These are phyloP conservation scores for Kuraishia hungarica DNA, from an alignment of 805 yeast genomes.

Conservation along the genomic window DNA sequence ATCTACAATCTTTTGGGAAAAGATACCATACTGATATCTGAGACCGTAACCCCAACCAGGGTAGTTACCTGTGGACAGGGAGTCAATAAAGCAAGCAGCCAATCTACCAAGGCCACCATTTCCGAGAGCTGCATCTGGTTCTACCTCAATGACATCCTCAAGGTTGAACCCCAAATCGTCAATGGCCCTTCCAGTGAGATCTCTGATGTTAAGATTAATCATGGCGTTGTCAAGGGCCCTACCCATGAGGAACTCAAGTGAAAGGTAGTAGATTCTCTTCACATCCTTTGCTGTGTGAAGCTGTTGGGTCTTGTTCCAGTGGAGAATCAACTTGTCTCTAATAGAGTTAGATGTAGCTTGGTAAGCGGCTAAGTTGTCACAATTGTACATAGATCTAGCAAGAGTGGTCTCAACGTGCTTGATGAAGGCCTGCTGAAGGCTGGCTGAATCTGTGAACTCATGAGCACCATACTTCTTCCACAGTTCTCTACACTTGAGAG, in stretches of 20 bases:
- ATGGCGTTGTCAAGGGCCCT: slow-evolving; percentile 91
- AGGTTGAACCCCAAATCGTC: slow-evolving; percentile 77
- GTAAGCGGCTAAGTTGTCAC: slow-evolving; percentile 89
- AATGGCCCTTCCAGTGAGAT: slow-evolving; percentile 43
- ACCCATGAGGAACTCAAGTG: slow-evolving; percentile 89
- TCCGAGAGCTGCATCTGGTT: slow-evolving; percentile 92
- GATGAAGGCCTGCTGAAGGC: slow-evolving; percentile 62
- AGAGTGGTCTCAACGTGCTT: slow-evolving; percentile 84
- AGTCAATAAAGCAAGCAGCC: slow-evolving; percentile 92
- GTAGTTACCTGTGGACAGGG: slow-evolving; percentile 75
- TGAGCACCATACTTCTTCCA: slow-evolving; percentile 67
- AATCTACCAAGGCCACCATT: slow-evolving; percentile 93
- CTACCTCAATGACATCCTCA: slow-evolving; percentile 79
- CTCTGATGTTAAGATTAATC: slow-evolving; percentile 68
- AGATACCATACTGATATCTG: slow-evolving; percentile 89
- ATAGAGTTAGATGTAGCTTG: slow-evolving; percentile 78
- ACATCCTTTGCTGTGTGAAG: slow-evolving; percentile 75
- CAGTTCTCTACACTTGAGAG: slow-evolving; percentile 62
- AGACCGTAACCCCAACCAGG: slow-evolving; percentile 97
- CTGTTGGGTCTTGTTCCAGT: slow-evolving; percentile 94
- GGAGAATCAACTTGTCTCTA: slow-evolving; percentile 70
- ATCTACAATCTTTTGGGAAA: slow-evolving; percentile 79
- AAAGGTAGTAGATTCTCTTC: slow-evolving; percentile 79
- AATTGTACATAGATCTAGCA: slow-evolving; percentile 87
- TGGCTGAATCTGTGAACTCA: slow-evolving; percentile 39